Evolutionary conservation across 805 yeast genomes (phyloP).

Genomic region (Debaryomyces tyrocola): DNA sequence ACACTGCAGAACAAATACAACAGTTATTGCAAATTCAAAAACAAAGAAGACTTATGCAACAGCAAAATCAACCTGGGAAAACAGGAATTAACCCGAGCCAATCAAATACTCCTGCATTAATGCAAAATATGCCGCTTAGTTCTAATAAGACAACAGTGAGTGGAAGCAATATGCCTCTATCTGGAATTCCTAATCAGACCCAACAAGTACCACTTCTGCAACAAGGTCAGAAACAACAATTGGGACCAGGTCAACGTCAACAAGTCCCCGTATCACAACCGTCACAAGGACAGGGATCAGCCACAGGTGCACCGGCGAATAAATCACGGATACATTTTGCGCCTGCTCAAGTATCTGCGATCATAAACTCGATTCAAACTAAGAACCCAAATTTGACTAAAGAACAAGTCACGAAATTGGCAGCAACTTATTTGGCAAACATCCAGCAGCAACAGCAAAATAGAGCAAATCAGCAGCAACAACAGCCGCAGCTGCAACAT

Average conservation of each 20-base stretch:
- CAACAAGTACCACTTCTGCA: constrained; percentile 3
- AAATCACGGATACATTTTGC: constrained; percentile 47
- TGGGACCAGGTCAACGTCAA: constrained; percentile 4
- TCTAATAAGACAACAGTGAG: constrained; percentile 1
- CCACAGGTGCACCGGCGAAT: constrained; percentile 3
- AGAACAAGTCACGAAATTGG: constrained; percentile 64
- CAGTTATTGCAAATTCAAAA: constrained; percentile 54
- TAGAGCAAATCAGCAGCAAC: constrained; percentile 24
- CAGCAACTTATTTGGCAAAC: constrained; percentile 62
- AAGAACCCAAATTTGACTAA: constrained; percentile 63
- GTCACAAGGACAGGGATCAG: constrained; percentile 10
- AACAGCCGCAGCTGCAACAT: constrained; percentile 11
- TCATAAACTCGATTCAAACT: constrained; percentile 62
- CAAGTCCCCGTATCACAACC: constrained; percentile 15
- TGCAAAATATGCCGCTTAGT: constrained; percentile 1
- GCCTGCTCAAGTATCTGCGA: constrained; percentile 64
- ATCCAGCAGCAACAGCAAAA: constrained; percentile 54
- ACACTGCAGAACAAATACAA: constrained; percentile 61
- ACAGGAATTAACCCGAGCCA: constrained; percentile 8
- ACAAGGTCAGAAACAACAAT: constrained; percentile 2
- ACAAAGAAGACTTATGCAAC: constrained; percentile 49
- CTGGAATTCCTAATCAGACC: constrained; percentile 1
- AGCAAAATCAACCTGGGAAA: constrained; percentile 33
- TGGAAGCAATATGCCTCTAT: neutral
- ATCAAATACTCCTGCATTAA: neutral